Percentiles rank a stretch among this genome's conserved stretches.
Conservation (phyloP, 352 stramenopile genomes). For the Globisporangium abappressorium region DNA sequence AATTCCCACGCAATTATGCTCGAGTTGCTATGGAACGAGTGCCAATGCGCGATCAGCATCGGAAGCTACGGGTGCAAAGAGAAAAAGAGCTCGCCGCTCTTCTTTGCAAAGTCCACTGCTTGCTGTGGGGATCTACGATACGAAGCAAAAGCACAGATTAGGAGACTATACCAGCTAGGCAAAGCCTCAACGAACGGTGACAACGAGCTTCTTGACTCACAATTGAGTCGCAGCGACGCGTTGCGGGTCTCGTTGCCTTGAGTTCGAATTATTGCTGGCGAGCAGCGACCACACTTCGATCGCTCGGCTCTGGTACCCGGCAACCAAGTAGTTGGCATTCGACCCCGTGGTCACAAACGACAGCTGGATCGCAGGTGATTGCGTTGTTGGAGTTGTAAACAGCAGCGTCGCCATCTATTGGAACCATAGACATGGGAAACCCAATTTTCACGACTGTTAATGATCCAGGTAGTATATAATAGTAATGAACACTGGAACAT, state of each 20-base stretch:
- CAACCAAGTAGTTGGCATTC: slow-evolving; percentile 33
- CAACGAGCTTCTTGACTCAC: slow-evolving; percentile 12
- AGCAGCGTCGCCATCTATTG: slow-evolving; percentile 26
- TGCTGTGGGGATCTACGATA: slow-evolving; percentile 34
- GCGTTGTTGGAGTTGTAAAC: slow-evolving; percentile 30
- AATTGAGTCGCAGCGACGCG: slow-evolving; percentile 31
- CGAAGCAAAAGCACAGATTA: slow-evolving; percentile 1
- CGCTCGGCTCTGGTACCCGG: slow-evolving; percentile 51
- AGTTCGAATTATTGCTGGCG: neutral
- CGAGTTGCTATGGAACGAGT: slow-evolving; percentile 16
- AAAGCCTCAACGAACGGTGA: neutral
- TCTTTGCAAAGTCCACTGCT: slow-evolving; percentile 46
- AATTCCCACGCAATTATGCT: slow-evolving; percentile 18
- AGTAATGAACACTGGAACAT: neutral
- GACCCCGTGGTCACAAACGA: slow-evolving; percentile 25
- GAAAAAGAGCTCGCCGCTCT: slow-evolving; percentile 44
- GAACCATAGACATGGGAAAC: neutral
- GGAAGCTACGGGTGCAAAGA: slow-evolving; percentile 38
- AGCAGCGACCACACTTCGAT: slow-evolving; percentile 52
- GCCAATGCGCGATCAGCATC: slow-evolving; percentile 50
- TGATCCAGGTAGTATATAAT: neutral
- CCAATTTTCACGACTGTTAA: neutral
- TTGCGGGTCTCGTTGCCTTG: slow-evolving; percentile 25
- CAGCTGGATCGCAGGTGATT: slow-evolving; percentile 45
- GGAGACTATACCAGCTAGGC: neutral